Conservation (phyloP, 768 basidiomycete genomes). For the Lactifluus subvellereus region DNA sequence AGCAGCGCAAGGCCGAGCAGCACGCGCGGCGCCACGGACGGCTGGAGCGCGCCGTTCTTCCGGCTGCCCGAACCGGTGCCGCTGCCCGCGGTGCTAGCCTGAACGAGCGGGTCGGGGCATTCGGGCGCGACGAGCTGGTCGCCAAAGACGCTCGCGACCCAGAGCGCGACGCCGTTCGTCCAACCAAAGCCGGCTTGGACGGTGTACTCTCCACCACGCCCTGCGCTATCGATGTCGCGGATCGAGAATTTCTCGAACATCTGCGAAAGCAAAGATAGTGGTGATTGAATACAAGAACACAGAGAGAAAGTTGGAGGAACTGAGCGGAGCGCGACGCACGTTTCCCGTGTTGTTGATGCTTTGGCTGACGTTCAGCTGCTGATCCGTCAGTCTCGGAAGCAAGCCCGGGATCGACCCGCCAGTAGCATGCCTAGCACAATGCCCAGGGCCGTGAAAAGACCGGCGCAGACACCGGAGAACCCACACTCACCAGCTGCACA, state of each 20-base stretch:
- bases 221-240: constrained; percentile 70
- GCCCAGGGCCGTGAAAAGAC: not conserved
- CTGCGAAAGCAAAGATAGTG: constrained; percentile 32
- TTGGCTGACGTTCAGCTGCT: constrained; percentile 62
- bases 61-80: not conserved
- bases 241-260: constrained; percentile 90
- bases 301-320: not conserved
- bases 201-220: constrained; percentile 80
- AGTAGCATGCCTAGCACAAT: constrained; percentile 60
- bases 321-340: constrained; percentile 39
- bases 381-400: constrained; percentile 61
- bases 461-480: not conserved
- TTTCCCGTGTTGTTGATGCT: constrained; percentile 68
- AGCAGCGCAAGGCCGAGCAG: not conserved
- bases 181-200: constrained; percentile 83
- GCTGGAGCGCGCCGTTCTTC: not conserved
- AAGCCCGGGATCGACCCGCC: constrained; percentile 76
- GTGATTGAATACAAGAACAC: not conserved
- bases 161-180: constrained; percentile 80
- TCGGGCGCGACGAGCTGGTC: constrained; percentile 49
- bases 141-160: constrained; percentile 67
- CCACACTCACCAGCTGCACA: constrained; percentile 78
- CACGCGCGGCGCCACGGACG: not conserved
- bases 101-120: constrained; percentile 46
- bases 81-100: not conserved